Conservation (phyloP, 2,329 filamentous ascomycete genomes). For the Stachybotrys chartarum region DNA sequence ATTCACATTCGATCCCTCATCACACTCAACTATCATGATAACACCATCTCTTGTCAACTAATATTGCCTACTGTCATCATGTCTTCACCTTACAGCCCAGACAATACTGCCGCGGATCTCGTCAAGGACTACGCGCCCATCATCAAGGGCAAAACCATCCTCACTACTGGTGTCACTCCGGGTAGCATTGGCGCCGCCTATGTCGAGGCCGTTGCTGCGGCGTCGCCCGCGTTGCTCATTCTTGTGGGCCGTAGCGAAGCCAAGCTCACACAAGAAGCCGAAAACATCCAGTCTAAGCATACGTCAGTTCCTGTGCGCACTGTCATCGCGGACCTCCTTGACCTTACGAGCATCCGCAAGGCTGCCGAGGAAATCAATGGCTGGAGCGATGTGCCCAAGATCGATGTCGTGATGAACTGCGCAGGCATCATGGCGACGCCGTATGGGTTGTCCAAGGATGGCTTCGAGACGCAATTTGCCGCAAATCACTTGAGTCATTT, state of each 20-base stretch:
- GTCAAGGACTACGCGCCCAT: slow-evolving; percentile 17
- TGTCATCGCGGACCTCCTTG: slow-evolving; percentile 31
- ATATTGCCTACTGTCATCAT: not conserved
- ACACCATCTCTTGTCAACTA: too few relatives aligned
- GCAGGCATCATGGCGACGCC: slow-evolving; percentile 33
- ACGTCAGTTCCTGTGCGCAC: slow-evolving; percentile 24
- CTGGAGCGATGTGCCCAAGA: slow-evolving; percentile 20
- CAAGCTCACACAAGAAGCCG: slow-evolving; percentile 31
- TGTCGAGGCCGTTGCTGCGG: slow-evolving; percentile 28
- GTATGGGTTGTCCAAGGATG: slow-evolving; percentile 23
- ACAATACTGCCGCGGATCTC: slow-evolving; percentile 17
- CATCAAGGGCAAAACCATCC: slow-evolving; percentile 28
- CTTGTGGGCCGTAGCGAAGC: slow-evolving; percentile 34
- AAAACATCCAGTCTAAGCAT: slow-evolving; percentile 21
- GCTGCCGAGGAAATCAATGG: slow-evolving; percentile 27
- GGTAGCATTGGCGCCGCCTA: slow-evolving; percentile 31
- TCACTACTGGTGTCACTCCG: slow-evolving; percentile 34
- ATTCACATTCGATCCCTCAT: too few relatives aligned
- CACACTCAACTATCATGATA: too few relatives aligned
- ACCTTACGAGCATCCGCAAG: slow-evolving; percentile 27
- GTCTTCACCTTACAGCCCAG: not conserved
- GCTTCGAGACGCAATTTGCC: slow-evolving; percentile 34
- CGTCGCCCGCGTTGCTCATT: slow-evolving; percentile 33
- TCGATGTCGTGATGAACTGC: slow-evolving; percentile 36
- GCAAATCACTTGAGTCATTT: slow-evolving; percentile 40